Conservation (phyloP, 495 filamentous ascomycete genomes). For the Sphaerosporella brunnea region DNA sequence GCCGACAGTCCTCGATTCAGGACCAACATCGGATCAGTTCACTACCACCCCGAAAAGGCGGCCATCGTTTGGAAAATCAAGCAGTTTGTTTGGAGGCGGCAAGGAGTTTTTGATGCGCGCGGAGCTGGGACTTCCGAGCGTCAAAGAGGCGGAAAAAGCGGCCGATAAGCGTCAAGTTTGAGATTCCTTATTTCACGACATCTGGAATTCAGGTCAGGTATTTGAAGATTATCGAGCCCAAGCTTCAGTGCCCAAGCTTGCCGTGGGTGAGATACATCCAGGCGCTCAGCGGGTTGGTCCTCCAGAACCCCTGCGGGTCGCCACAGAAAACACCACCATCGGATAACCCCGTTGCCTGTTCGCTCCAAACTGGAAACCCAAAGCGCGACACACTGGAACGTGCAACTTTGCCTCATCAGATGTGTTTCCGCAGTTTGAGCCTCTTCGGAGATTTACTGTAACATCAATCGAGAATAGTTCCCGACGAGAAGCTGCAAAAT, state of each 20-base stretch:
- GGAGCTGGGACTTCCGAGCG: slow-evolving; percentile 80
- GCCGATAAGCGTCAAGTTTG: slow-evolving; percentile 96
- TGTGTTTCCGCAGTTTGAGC: no score
- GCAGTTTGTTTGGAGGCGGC: slow-evolving; percentile 88
- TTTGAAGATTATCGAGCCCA: slow-evolving; percentile 97
- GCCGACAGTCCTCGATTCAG: slow-evolving; percentile 92
- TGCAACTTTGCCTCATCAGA: no score
- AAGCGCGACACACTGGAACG: no score
- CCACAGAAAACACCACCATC: neutral
- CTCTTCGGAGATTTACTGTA: no score
- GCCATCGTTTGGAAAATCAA: slow-evolving; percentile 99
- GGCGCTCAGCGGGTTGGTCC: slow-evolving; percentile 16
- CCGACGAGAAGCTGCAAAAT: no score
- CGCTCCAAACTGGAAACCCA: no score
- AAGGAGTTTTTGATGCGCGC: slow-evolving; percentile 99
- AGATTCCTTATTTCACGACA: slow-evolving; percentile 98
- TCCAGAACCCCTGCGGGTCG: neutral
- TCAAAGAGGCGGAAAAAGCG: slow-evolving; percentile 86
- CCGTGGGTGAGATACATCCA: slow-evolving; percentile 93
- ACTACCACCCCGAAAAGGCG: slow-evolving; percentile 93
- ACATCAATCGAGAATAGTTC: no score
- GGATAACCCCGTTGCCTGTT: no score
- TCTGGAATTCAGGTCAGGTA: slow-evolving; percentile 96
- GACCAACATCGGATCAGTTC: slow-evolving; percentile 93
- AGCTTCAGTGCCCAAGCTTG: slow-evolving; percentile 95